Evolutionary conservation across 2,329 filamentous ascomycete genomes (phyloP).

Genomic region (Colletotrichum liriopes): DNA sequence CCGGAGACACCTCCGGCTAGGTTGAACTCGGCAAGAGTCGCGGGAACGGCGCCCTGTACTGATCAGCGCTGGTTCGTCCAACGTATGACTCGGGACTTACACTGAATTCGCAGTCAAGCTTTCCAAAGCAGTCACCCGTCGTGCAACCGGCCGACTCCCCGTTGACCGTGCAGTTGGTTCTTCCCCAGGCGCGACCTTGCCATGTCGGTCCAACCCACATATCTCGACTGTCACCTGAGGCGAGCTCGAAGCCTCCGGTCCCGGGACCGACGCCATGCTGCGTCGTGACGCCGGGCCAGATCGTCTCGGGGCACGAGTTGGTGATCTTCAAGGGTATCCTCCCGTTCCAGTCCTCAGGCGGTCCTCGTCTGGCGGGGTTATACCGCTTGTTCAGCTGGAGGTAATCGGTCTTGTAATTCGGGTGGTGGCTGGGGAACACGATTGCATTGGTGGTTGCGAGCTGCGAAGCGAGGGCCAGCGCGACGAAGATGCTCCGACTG

Average conservation of each 20-base stretch:
- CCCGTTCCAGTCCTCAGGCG: conserved; percentile 53
- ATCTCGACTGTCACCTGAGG: conserved; percentile 69
- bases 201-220: conserved; percentile 81
- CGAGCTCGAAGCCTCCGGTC: conserved; percentile 78
- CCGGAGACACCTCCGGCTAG: conserved; percentile 75
- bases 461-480: conserved; percentile 26
- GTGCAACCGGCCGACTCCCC: conserved; percentile 77
- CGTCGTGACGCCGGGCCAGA: conserved; percentile 84
- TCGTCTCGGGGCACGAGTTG: conserved; percentile 79
- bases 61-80: background rate
- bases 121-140: conserved; percentile 83
- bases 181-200: conserved; percentile 87
- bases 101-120: conserved; percentile 77
- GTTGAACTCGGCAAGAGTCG: conserved; percentile 86
- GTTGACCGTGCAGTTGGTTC: conserved; percentile 87
- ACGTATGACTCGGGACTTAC: conserved; percentile 62
- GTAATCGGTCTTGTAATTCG: conserved; percentile 45
- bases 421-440: conserved; percentile 31
- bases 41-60: conserved; percentile 78
- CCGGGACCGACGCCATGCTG: conserved; percentile 79
- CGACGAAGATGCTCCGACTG: conserved; percentile 18
- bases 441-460: conserved; percentile 15
- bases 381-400: conserved; percentile 47
- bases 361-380: conserved; percentile 49
- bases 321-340: conserved; percentile 76